A percentile compares a stretch with the other conserved stretches of the same genome.
phyloP scores from a whole-genome alignment of 768 basidiomycete species.

The Pholiota molesta region DNA sequence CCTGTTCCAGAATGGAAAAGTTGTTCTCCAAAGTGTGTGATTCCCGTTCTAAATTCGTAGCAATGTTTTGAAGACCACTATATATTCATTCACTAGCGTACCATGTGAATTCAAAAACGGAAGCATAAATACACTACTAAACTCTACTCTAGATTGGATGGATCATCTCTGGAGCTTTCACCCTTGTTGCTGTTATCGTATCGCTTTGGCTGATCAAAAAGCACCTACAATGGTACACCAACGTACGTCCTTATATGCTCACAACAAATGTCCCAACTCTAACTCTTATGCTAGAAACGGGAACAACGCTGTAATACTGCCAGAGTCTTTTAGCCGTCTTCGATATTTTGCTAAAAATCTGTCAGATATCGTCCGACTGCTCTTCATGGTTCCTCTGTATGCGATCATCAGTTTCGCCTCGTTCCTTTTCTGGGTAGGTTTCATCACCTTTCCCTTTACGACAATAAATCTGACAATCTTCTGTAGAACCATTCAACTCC shows the following conservation, averaged over 20 bases:
- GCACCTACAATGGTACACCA: slow-evolving; percentile 74
- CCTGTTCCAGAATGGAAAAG: slow-evolving; percentile 60
- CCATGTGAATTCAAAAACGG: slow-evolving; percentile 43
- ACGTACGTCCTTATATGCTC: slow-evolving; percentile 41
- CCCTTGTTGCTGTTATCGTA: slow-evolving; percentile 53
- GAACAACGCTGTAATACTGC: slow-evolving; percentile 63
- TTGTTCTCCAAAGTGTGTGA: slow-evolving; percentile 60
- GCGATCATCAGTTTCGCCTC: slow-evolving; percentile 67
- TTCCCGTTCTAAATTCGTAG: not conserved
- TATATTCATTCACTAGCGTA: slow-evolving; percentile 42
- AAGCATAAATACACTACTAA: not conserved
- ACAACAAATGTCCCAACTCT: not conserved
- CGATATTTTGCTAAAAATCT: not conserved
- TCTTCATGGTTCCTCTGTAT: slow-evolving; percentile 82
- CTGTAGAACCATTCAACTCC: slow-evolving; percentile 67
- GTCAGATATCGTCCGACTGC: slow-evolving; percentile 69
- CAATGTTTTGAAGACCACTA: not conserved
- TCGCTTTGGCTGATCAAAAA: slow-evolving; percentile 78
- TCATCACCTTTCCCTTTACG: not conserved
- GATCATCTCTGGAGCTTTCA: slow-evolving; percentile 65
- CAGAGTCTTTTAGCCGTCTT: no score
- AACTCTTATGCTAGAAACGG: slow-evolving; percentile 48
- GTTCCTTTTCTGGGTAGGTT: slow-evolving; percentile 69
- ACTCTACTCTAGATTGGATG: slow-evolving; percentile 57
- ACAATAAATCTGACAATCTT: slow-evolving; percentile 6